phyloP scores from a whole-genome alignment of 345 rosid species.

The Mallotus nudiflorus region DNA sequence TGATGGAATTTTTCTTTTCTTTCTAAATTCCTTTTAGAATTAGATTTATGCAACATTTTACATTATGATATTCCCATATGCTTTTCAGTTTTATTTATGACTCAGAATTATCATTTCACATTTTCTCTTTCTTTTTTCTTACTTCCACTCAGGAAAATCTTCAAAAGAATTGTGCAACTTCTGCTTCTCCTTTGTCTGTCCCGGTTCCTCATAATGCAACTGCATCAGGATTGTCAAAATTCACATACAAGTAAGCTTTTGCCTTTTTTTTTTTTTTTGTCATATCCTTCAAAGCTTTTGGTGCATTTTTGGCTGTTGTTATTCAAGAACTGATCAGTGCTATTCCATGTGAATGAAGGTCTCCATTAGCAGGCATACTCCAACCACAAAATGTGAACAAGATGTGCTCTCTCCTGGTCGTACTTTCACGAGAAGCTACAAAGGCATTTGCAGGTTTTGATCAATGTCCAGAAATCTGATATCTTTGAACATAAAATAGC shows the following conservation, averaged over 20 bases:
- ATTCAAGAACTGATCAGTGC: constrained; percentile 25
- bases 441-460: constrained; percentile 49
- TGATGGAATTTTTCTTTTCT: neutral
- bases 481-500: constrained; percentile 11
- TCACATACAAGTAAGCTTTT: constrained; percentile 48
- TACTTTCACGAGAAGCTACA: constrained; percentile 45
- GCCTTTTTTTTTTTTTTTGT: neutral
- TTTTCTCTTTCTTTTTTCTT: neutral
- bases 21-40: neutral
- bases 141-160: constrained; percentile 17
- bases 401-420: constrained; percentile 60
- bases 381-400: constrained; percentile 52
- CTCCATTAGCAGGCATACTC: constrained; percentile 55
- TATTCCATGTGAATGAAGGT: constrained; percentile 40
- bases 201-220: constrained; percentile 37
- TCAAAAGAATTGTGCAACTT: constrained; percentile 26
- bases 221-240: constrained; percentile 37
- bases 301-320: constrained; percentile 1
- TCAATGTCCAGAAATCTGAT: constrained; percentile 1
- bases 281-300: neutral
- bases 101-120: neutral
- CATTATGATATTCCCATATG: neutral
- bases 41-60: neutral
- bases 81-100: neutral
- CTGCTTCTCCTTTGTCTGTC: constrained; percentile 34